These are phyloP conservation scores for Erysimum cheiri DNA, from an alignment of 441 rosid genomes.

Conservation along the genomic window DNA sequence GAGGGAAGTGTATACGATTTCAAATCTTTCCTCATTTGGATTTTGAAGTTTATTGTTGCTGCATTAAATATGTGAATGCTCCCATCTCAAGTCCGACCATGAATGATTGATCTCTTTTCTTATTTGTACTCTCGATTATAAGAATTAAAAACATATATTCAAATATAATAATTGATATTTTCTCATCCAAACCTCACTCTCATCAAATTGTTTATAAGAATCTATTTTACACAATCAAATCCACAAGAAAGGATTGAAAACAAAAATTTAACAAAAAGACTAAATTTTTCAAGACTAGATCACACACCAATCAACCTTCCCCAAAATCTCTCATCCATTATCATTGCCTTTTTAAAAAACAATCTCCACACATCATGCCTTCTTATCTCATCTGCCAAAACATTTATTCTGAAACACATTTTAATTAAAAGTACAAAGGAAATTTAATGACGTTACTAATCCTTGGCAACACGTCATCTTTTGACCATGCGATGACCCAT, in stretches of 20 bases:
- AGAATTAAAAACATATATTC: not conserved
- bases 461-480: slow-evolving; percentile 6
- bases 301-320: not conserved
- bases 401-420: no score
- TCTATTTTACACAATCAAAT: not conserved
- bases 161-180: not conserved
- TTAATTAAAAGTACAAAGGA: not conserved
- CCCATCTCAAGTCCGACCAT: not conserved
- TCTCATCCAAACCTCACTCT: not conserved
- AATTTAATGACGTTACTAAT: not conserved
- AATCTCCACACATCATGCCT: no score
- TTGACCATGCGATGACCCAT: not conserved
- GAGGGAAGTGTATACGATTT: not conserved
- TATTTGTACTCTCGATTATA: not conserved
- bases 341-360: no score
- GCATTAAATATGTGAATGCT: not conserved
- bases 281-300: not conserved
- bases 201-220: not conserved
- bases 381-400: no score
- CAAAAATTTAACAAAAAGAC: not conserved
- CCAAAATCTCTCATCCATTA: no score
- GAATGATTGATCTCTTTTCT: not conserved
- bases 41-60: not conserved
- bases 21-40: no score
- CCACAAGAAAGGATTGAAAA: not conserved